Conservation (phyloP, 2,329 filamentous ascomycete species). For the Leptographium galeiforme region DNA sequence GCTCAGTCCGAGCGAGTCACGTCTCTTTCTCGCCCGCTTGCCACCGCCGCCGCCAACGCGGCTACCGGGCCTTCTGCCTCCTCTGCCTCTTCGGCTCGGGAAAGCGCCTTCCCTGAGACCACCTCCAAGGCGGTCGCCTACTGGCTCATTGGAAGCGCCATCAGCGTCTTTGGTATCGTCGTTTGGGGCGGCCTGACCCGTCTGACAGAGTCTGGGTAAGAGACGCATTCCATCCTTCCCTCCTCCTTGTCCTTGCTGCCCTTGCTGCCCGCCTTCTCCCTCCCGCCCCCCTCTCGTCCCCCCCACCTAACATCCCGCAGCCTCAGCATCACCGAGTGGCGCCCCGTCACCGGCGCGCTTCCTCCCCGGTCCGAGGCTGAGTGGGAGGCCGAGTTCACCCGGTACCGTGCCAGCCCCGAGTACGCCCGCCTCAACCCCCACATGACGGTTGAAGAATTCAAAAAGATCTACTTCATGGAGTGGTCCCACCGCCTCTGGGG, state of each 20-base stretch:
- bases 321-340: slow-evolving; percentile 97
- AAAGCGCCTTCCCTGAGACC: slow-evolving; percentile 36
- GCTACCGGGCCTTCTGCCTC: not conserved
- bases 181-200: slow-evolving; percentile 88
- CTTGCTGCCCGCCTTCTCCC: not conserved
- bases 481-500: slow-evolving; percentile 96
- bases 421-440: slow-evolving; percentile 83
- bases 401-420: slow-evolving; percentile 86
- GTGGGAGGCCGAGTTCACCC: slow-evolving; percentile 87
- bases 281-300: not conserved
- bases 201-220: slow-evolving; percentile 88
- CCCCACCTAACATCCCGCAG: slow-evolving; percentile 27
- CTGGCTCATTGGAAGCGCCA: slow-evolving; percentile 85
- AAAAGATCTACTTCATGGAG: slow-evolving; percentile 99
- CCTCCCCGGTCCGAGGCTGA: slow-evolving; percentile 66
- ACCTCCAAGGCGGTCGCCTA: slow-evolving; percentile 70
- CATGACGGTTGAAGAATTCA: slow-evolving; percentile 90
- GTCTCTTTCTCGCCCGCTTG: slow-evolving; percentile 8
- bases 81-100: slow-evolving; percentile 6
- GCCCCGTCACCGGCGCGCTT: slow-evolving; percentile 81
- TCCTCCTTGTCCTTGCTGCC: not conserved
- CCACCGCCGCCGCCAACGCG: slow-evolving; percentile 3
- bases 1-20: slow-evolving; percentile 7
- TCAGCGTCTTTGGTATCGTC: slow-evolving; percentile 92
- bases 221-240: not conserved